A percentile compares a stretch with the other conserved stretches of the same genome.
Conservation (phyloP, 345 rosid genomes). For the Eutrema japonicum region DNA sequence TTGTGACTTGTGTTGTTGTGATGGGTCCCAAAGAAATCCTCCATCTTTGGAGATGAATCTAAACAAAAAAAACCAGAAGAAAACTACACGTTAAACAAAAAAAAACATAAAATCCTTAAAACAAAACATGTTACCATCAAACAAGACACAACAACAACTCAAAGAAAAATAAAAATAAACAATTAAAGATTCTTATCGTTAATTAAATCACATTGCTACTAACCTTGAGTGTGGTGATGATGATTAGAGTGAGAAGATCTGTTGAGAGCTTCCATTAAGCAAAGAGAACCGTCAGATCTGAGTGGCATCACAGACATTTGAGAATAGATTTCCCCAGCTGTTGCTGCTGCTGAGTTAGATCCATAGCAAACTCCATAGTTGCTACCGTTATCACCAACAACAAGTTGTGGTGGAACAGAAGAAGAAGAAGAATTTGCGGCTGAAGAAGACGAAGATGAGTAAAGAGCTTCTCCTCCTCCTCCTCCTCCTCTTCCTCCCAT, state of each 20-base stretch:
- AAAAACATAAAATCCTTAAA: conserved; percentile 24
- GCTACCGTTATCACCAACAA: conserved; percentile 46
- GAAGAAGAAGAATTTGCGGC: conserved; percentile 37
- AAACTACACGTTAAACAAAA: conserved; percentile 15
- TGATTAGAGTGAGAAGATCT: conserved; percentile 59
- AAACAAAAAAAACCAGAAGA: conserved; percentile 43
- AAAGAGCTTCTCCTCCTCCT: conserved; percentile 38
- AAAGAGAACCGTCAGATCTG: conserved; percentile 94
- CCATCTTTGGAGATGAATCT: conserved; percentile 77
- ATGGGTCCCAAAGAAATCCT: conserved; percentile 92
- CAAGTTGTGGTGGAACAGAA: conserved; percentile 40
- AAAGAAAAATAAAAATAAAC: not conserved
- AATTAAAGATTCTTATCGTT: not conserved
- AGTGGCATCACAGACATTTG: conserved; percentile 82
- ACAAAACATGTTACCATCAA: conserved; percentile 40
- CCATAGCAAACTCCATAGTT: conserved; percentile 60
- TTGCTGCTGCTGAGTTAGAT: conserved; percentile 35
- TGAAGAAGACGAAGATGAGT: conserved; percentile 42
- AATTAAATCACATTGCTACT: conserved; percentile 17
- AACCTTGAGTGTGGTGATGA: conserved; percentile 61
- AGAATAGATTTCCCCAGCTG: conserved; percentile 51
- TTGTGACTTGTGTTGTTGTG: conserved; percentile 59
- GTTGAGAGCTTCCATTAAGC: conserved; percentile 81
- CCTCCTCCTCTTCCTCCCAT: conserved; percentile 59
- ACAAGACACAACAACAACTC: conserved; percentile 26